A percentile compares a stretch with the other conserved stretches of the same genome.
Conservation (phyloP, 805 yeast genomes). For the Yarrowia sp. region DNA sequence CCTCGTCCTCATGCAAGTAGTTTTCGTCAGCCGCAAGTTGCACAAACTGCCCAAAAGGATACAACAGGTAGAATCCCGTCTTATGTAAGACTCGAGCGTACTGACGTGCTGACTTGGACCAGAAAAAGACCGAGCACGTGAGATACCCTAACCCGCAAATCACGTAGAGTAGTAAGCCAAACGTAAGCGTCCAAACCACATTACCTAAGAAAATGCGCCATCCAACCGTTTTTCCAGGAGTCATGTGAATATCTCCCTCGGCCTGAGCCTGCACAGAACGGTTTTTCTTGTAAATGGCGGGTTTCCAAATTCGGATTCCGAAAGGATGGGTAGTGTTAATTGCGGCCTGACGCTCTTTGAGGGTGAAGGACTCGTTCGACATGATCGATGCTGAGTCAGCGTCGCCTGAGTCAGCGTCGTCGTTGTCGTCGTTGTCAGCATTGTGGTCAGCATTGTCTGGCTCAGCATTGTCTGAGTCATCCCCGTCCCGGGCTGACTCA, state of each 20-base stretch:
- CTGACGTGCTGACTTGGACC: slow-evolving; percentile 49
- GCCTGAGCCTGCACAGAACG: slow-evolving; percentile 91
- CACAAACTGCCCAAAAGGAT: slow-evolving; percentile 90
- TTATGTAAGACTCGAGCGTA: slow-evolving; percentile 61
- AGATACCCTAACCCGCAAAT: slow-evolving; percentile 36
- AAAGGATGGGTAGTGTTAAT: slow-evolving; percentile 96
- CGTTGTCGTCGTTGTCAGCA: slow-evolving; percentile 32
- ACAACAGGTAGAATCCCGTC: slow-evolving; percentile 66
- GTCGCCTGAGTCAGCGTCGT: slow-evolving; percentile 32
- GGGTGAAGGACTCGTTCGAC: slow-evolving; percentile 75
- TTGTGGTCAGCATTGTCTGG: slow-evolving; percentile 20
- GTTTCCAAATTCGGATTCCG: slow-evolving; percentile 98
- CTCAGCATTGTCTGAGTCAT: neutral
- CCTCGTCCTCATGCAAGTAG: slow-evolving; percentile 79
- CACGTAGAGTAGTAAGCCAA: slow-evolving; percentile 52
- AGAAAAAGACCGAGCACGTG: slow-evolving; percentile 46
- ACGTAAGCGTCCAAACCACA: slow-evolving; percentile 64
- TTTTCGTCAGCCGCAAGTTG: slow-evolving; percentile 72
- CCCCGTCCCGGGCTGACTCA: neutral
- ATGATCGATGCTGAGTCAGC: slow-evolving; percentile 26
- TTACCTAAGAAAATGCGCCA: slow-evolving; percentile 67
- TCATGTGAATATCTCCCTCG: slow-evolving; percentile 88
- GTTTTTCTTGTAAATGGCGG: slow-evolving; percentile 88
- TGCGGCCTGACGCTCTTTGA: slow-evolving; percentile 91
- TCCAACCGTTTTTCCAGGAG: slow-evolving; percentile 50